Evolutionary conservation across 495 filamentous ascomycete species (phyloP).

Genomic region (Staphylotrichum longicolle): DNA sequence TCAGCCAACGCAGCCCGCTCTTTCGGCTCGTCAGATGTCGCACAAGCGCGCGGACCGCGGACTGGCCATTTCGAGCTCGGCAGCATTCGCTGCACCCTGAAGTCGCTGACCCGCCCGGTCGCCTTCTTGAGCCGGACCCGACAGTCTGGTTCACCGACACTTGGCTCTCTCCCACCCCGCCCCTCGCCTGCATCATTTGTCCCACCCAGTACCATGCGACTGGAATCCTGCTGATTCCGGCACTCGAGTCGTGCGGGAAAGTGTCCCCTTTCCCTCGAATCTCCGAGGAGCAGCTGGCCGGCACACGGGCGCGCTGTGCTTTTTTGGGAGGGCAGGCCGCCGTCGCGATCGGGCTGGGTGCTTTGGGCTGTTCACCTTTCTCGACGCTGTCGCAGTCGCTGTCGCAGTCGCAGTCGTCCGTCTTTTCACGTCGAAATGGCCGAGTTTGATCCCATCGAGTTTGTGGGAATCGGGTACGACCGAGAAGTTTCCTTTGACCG

Average conservation of each 20-base stretch:
- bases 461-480: slow-evolving; percentile 16
- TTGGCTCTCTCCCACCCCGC: neutral
- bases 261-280: neutral
- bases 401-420: neutral
- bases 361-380: no score
- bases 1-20: neutral
- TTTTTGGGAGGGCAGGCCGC: no score
- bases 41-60: slow-evolving; percentile 2
- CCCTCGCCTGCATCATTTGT: neutral
- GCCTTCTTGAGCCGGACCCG: slow-evolving; percentile 4
- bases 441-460: slow-evolving; percentile 17
- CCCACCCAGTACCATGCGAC: neutral
- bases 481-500: slow-evolving; percentile 16
- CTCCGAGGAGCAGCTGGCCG: neutral
- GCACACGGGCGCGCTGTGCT: no score
- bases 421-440: slow-evolving; percentile 15
- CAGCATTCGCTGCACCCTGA: no score
- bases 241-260: no score
- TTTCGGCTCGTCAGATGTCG: slow-evolving; percentile 1
- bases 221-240: neutral
- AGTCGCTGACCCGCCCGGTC: neutral
- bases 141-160: slow-evolving; percentile 3
- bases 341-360: no score
- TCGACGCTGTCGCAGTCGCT: no score
- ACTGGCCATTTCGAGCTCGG: neutral